Conservation (phyloP, 2,329 filamentous ascomycete genomes). For the Aspergillus fijiensis region DNA sequence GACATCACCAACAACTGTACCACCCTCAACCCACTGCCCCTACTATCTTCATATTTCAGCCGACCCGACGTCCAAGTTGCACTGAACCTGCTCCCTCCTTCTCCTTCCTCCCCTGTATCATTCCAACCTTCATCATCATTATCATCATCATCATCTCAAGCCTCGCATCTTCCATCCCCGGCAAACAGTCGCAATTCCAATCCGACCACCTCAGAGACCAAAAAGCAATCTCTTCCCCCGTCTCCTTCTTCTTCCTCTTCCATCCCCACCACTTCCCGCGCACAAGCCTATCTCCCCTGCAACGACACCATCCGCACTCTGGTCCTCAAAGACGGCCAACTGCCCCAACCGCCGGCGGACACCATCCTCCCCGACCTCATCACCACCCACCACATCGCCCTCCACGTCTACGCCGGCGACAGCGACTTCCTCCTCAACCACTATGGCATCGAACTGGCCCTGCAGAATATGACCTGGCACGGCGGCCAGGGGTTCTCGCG, state of each 20-base stretch:
- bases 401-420: slow-evolving; percentile 41
- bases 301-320: slow-evolving; percentile 31
- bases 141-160: background rate
- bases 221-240: background rate
- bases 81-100: slow-evolving; percentile 26
- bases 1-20: slow-evolving; percentile 36
- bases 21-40: slow-evolving; percentile 22
- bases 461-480: slow-evolving; percentile 46
- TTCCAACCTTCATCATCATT: slow-evolving; percentile 1
- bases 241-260: no score
- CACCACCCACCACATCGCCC: slow-evolving; percentile 30
- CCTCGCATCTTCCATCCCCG: slow-evolving; percentile 2
- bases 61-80: slow-evolving; percentile 35
- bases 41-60: slow-evolving; percentile 34
- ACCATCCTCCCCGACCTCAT: slow-evolving; percentile 33
- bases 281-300: slow-evolving; percentile 20
- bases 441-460: slow-evolving; percentile 34
- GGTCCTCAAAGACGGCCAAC: slow-evolving; percentile 19
- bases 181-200: background rate
- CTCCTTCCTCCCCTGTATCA: slow-evolving; percentile 8
- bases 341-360: slow-evolving; percentile 33
- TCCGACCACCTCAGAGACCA: background rate
- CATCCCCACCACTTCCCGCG: background rate
- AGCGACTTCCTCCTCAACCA: slow-evolving; percentile 42
- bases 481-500: slow-evolving; percentile 37